Evolutionary conservation across 1,284 basidiomycete genomes (phyloP), one percentile per base, ranked within the genome.

Genomic region (Sanguinoderma infundibulare): DNA sequence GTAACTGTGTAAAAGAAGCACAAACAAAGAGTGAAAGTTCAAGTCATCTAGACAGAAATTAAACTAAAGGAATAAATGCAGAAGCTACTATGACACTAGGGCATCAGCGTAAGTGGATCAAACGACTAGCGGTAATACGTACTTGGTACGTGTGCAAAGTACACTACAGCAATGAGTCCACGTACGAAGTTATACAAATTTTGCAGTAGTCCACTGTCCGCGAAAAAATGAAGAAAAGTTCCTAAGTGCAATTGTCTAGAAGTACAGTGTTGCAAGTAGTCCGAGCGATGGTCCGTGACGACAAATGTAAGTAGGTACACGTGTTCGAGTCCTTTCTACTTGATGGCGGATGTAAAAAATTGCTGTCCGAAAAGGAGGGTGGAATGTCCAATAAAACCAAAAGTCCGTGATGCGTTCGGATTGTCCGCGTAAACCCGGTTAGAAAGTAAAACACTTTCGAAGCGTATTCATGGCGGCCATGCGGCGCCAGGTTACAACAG

Each of bases 191-290:
- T 65, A 67, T 61, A 60, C 55, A 61, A 57, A 57, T 62, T 35
- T 40, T 62, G 56, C 55, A 56, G 56, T 62, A 59, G 63, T 67
- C 62, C 66, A 59, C 63, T 55, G 66, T 61, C 54, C 59, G 55
- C 59, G 36, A 47, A 61, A 32, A 24, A 52, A 62, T 55, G 57
- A 63, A 58, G 53, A 14, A 4, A 46, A 46, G 44, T 54, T 62
- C 56, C 60, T 51, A 61, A 53, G 52, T 53, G 53, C 57, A 56
- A 60, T 60, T 62, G 62, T 67, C 66, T 67, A 63, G 28, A 38
- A 60, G 63, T 67, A 67, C 66, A 67, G 59, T 65, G 61, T 47
- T 66, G 62, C 60, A 55, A 62, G 44, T 56, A 46, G 64, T 62
- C 59, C 52, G 22, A 59, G 55, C 38, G 36, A 47, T 30, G 38